A percentile compares a stretch with the other conserved stretches of the same genome.
Conservation (phyloP, 1,284 basidiomycete species). For the Ustilago vetiveriae region DNA sequence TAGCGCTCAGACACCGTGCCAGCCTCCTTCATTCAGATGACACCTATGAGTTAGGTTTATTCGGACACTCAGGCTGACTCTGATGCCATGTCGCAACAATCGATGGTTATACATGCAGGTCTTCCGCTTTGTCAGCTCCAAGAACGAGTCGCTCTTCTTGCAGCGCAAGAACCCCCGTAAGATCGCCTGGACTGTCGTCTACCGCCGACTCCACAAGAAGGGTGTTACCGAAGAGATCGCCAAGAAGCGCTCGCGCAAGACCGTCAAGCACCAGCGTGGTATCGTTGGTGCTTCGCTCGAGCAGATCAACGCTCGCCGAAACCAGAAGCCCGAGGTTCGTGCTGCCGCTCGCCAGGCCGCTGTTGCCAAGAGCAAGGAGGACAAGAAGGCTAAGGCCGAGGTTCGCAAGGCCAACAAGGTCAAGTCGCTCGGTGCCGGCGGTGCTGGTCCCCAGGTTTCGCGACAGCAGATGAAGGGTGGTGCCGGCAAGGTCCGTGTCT, state of each 20-base stretch:
- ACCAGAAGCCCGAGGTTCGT: slow-evolving; percentile 80
- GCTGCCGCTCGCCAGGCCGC: slow-evolving; percentile 82
- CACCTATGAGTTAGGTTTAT: background rate
- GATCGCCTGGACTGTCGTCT: slow-evolving; percentile 97
- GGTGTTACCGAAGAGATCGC: slow-evolving; percentile 97
- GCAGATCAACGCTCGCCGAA: slow-evolving; percentile 85
- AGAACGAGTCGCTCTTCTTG: slow-evolving; percentile 92
- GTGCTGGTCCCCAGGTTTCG: slow-evolving; percentile 81
- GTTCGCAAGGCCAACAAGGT: slow-evolving; percentile 69
- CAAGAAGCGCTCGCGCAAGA: slow-evolving; percentile 97
- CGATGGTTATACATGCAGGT: no score
- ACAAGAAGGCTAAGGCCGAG: slow-evolving; percentile 76
- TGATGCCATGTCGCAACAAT: background rate
- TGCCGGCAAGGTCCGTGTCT: slow-evolving; percentile 63
- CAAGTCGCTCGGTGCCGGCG: slow-evolving; percentile 70
- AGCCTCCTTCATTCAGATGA: background rate
- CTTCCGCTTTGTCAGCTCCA: slow-evolving; percentile 66
- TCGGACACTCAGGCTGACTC: background rate
- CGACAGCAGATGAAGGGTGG: slow-evolving; percentile 95
- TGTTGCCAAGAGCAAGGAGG: slow-evolving; percentile 92
- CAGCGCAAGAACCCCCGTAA: slow-evolving; percentile 99
- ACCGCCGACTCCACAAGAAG: slow-evolving; percentile 99
- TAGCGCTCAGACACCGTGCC: no score
- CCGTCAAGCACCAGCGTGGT: slow-evolving; percentile 97
- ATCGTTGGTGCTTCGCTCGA: slow-evolving; percentile 95